Base-by-base conservation (phyloP, 116 monocot genomes). In the Phalaenopsis hybrid region DNA sequence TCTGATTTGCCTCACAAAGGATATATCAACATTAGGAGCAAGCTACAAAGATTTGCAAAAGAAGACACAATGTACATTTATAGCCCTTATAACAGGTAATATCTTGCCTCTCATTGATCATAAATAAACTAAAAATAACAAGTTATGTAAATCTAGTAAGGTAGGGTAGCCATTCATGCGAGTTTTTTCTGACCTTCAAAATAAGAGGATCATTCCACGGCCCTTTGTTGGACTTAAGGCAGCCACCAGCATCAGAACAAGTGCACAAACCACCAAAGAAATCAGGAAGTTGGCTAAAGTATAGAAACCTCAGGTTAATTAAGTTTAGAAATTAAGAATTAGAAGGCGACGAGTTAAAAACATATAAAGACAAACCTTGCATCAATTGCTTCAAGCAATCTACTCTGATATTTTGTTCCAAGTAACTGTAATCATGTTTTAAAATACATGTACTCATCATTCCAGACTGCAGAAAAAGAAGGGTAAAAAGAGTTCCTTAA, bases 121-220 rank as follows among this genome's bases (percentile, higher is more conserved):
- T 7, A 63, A 44, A 9, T 75, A 75, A n/a, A 75, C 45, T 75
- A 75, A 46, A 28, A 41, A 41, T 20, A 46, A 6, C 0, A 44
- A n/a, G 21, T 10, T 75, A 46, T 45, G 18, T 20, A 44, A 75
- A 44, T 45, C 12, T 43, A n/a, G 41, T 75, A 75, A 15, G 18
- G 21, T n/a, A 44, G 6, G 45, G 75, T 11, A 45, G 75, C n/a
- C 17, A 50, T 51, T 10, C 28, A 51, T 15, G 77, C 25, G 10
- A 28, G 18, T 52, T n/a, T 8, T 13, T n/a, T 61, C 50, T 44
- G 37, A 92, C 92, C 89, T 89, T 92, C 84, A 92, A 83, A 25
- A 92, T 84, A 15, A 80, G 11, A 77, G 88, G 88, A 50, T 92
- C 92, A 78, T 92, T 92, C 92, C 92, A 92, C 21, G 92, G 92